These are phyloP conservation scores for Epithemia pelagica DNA, from an alignment of 108 stramenopile species.

Conservation along the genomic window DNA sequence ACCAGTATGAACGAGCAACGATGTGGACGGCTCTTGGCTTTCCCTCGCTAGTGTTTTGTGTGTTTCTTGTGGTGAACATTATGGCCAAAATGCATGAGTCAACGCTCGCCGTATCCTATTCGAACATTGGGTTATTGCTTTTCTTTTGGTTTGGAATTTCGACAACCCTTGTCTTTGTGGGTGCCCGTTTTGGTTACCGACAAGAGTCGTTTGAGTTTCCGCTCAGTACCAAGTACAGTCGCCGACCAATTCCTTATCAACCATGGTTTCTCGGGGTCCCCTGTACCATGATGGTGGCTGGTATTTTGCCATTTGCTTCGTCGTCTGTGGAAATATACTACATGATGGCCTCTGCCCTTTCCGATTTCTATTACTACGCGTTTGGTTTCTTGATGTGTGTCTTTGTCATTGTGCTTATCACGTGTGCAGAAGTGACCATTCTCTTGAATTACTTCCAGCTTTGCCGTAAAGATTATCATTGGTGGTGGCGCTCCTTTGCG, in stretches of 20 bases:
- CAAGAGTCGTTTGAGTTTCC: conserved; percentile 85
- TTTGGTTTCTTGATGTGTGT: conserved; percentile 90
- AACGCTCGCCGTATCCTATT: conserved; percentile 76
- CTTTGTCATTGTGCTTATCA: conserved; percentile 80
- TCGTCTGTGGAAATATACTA: conserved; percentile 90
- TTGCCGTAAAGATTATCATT: conserved; percentile 88
- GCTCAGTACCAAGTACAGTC: conserved; percentile 61
- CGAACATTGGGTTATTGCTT: conserved; percentile 63
- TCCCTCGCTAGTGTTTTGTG: conserved; percentile 62
- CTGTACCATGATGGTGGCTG: conserved; percentile 71
- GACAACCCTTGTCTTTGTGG: conserved; percentile 85
- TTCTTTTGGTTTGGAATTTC: conserved; percentile 84
- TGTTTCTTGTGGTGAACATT: conserved; percentile 76
- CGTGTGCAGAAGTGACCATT: conserved; percentile 87
- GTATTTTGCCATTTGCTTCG: conserved; percentile 87
- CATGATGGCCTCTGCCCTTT: conserved; percentile 78
- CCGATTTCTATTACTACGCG: conserved; percentile 89
- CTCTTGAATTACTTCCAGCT: conserved; percentile 92
- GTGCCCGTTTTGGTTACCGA: conserved; percentile 88
- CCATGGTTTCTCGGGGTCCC: conserved; percentile 69
- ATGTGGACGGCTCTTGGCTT: conserved; percentile 62
- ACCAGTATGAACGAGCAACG: conserved; percentile 78
- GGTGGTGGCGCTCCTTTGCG: conserved; percentile 93
- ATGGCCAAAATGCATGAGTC: conserved; percentile 43
- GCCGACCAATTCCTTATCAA: conserved; percentile 77